phyloP scores from a whole-genome alignment of 495 filamentous ascomycete genomes.

The Neurospora terricola region DNA sequence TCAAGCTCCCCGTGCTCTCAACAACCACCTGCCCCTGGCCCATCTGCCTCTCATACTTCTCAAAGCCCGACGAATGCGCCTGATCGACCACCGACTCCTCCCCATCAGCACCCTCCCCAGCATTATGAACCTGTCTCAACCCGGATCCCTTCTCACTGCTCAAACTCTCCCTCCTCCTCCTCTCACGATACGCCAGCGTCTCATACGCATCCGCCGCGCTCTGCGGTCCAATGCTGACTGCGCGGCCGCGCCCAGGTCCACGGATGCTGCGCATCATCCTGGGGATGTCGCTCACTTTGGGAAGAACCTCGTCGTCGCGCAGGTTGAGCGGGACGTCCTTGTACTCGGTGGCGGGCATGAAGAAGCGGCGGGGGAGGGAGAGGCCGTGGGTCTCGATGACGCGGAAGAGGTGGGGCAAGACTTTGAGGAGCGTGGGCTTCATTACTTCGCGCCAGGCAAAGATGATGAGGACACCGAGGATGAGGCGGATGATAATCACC shows the following conservation, averaged over 20 bases:
- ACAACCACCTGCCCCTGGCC: conserved; percentile 63
- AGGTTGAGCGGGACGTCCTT: conserved; percentile 67
- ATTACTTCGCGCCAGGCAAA: conserved; percentile 82
- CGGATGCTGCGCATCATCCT: conserved; percentile 67
- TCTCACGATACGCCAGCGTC: conserved; percentile 83
- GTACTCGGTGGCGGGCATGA: conserved; percentile 84
- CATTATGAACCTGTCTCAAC: conserved; percentile 12
- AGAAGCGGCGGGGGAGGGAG: conserved; percentile 74
- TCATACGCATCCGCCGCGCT: conserved; percentile 95
- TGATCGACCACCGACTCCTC: conserved; percentile 2
- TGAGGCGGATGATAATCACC: conserved; percentile 51
- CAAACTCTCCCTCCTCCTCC: conserved; percentile 67
- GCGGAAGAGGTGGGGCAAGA: conserved; percentile 78
- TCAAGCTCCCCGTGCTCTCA: conserved; percentile 8
- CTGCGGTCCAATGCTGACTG: conserved; percentile 86
- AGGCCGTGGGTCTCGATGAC: conserved; percentile 71
- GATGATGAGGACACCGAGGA: conserved; percentile 70
- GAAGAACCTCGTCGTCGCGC: conserved; percentile 78
- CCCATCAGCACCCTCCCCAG: conserved; percentile 6
- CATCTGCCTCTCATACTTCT: conserved; percentile 31
- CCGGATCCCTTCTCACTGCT: conserved; percentile 12
- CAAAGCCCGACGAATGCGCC: conserved; percentile 17
- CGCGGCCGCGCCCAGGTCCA: conserved; percentile 64
- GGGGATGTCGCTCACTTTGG: conserved; percentile 74
- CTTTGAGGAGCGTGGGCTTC: conserved; percentile 70